Evolutionary conservation across 1,284 basidiomycete genomes (phyloP).

Genomic region (Laetiporus sulphureus): DNA sequence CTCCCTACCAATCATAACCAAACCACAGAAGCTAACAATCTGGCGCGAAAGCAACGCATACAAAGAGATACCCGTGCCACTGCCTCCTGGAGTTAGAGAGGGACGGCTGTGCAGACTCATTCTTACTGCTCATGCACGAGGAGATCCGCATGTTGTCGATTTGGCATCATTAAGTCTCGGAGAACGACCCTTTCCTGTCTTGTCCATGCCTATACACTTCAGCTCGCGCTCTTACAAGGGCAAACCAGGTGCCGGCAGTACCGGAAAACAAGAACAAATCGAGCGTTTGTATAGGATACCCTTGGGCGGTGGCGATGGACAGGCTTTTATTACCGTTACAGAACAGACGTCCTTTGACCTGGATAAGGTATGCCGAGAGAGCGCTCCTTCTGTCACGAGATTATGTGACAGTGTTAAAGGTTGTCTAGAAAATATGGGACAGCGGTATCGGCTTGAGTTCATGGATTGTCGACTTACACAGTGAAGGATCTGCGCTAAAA

Average conservation of each 20-base stretch:
- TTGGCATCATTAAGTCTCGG: slow-evolving; percentile 29
- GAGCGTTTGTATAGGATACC: slow-evolving; percentile 48
- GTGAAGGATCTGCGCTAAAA: too few species aligned
- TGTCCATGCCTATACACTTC: slow-evolving; percentile 62
- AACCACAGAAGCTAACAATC: slow-evolving; percentile 60
- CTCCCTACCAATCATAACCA: slow-evolving; percentile 24
- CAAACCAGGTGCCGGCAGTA: slow-evolving; percentile 11
- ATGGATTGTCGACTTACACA: slow-evolving; percentile 58
- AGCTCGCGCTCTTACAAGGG: slow-evolving; percentile 15
- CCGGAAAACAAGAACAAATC: slow-evolving; percentile 66
- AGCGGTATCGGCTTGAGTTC: slow-evolving; percentile 77
- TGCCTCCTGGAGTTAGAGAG: slow-evolving; percentile 44
- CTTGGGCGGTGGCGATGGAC: slow-evolving; percentile 13
- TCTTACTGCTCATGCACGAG: slow-evolving; percentile 34
- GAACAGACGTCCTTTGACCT: slow-evolving; percentile 86
- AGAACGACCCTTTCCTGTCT: slow-evolving; percentile 45
- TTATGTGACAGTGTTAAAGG: slow-evolving; percentile 14
- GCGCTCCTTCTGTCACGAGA: background rate
- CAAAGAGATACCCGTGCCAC: slow-evolving; percentile 60
- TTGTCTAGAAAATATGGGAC: slow-evolving; percentile 84
- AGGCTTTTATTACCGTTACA: slow-evolving; percentile 40
- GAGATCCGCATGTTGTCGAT: slow-evolving; percentile 23
- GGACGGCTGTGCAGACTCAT: slow-evolving; percentile 62
- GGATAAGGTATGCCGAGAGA: slow-evolving; percentile 62
- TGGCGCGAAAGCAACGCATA: slow-evolving; percentile 63